Evolutionary conservation across 2,329 filamentous ascomycete species (phyloP).

Genomic region (Trichophaea hybrida): DNA sequence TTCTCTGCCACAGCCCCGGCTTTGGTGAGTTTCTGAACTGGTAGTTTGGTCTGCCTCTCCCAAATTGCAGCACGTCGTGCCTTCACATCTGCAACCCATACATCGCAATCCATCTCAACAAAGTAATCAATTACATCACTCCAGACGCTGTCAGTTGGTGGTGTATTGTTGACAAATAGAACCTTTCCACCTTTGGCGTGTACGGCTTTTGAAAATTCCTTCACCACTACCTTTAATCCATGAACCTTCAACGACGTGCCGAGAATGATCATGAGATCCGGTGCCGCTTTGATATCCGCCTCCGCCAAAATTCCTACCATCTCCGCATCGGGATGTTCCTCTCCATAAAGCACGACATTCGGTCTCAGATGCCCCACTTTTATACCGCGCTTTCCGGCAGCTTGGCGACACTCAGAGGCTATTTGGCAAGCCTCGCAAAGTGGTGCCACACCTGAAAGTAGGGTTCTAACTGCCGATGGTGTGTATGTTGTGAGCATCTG

Average conservation of each 20-base stretch:
- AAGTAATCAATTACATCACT: conserved; percentile 60
- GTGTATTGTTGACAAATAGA: conserved; percentile 59
- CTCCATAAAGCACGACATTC: conserved; percentile 60
- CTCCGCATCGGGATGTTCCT: conserved; percentile 55
- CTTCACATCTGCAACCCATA: conserved; percentile 53
- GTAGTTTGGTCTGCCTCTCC: conserved; percentile 27
- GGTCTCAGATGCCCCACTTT: conserved; percentile 51
- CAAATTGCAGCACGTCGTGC: conserved; percentile 45
- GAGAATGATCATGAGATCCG: conserved; percentile 54
- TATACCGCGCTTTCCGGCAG: conserved; percentile 51
- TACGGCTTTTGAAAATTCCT: conserved; percentile 56
- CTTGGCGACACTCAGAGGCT: conserved; percentile 47
- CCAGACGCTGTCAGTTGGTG: conserved; percentile 57
- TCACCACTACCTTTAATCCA: conserved; percentile 54
- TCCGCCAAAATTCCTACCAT: conserved; percentile 54
- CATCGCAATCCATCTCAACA: conserved; percentile 61
- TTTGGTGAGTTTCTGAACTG: conserved; percentile 10
- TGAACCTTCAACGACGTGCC: conserved; percentile 59
- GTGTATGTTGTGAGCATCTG: conserved; percentile 32
- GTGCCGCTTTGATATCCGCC: conserved; percentile 47
- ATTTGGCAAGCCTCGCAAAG: conserved; percentile 51
- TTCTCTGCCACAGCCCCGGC: not conserved
- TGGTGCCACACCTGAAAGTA: conserved; percentile 49
- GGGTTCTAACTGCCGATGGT: conserved; percentile 35
- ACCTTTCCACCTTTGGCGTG: conserved; percentile 52